phyloP scores from a whole-genome alignment of 164 flowering plant species.

The Nelumbo lutea region DNA sequence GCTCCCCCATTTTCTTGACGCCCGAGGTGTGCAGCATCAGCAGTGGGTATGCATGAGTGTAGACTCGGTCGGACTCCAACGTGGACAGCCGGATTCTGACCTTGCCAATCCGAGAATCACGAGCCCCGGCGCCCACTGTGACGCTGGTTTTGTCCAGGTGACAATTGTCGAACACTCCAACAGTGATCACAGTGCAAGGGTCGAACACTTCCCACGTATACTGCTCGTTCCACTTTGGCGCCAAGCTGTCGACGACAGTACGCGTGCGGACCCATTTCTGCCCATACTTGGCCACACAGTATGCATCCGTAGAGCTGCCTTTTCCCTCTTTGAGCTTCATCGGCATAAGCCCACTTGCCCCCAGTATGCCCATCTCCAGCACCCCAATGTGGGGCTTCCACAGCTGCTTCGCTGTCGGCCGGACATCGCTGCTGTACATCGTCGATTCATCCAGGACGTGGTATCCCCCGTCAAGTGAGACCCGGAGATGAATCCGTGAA shows the following conservation, averaged over 20 bases:
- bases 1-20: conserved; percentile 46
- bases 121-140: background rate
- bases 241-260: conserved; percentile 28
- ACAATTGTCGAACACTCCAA: conserved; percentile 37
- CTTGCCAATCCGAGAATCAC: conserved; percentile 40
- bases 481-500: conserved; percentile 63
- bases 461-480: conserved; percentile 39
- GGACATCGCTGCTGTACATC: conserved; percentile 65
- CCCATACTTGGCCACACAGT: conserved; percentile 41
- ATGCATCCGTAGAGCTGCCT: conserved; percentile 29
- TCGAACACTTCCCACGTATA: conserved; percentile 41
- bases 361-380: conserved; percentile 57
- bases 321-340: conserved; percentile 33
- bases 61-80: conserved; percentile 37
- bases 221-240: conserved; percentile 41
- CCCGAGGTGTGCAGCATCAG: conserved; percentile 36
- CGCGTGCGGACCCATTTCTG: conserved; percentile 40
- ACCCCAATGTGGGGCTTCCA: conserved; percentile 69
- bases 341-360: conserved; percentile 50
- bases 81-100: conserved; percentile 46
- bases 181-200: conserved; percentile 37
- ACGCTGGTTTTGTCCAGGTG: conserved; percentile 15
- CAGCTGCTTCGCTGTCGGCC: conserved; percentile 45
- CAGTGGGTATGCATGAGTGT: conserved; percentile 41
- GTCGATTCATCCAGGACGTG: conserved; percentile 89